phyloP scores from a whole-genome alignment of 352 stramenopile species.

The Phytophthora capsici region DNA sequence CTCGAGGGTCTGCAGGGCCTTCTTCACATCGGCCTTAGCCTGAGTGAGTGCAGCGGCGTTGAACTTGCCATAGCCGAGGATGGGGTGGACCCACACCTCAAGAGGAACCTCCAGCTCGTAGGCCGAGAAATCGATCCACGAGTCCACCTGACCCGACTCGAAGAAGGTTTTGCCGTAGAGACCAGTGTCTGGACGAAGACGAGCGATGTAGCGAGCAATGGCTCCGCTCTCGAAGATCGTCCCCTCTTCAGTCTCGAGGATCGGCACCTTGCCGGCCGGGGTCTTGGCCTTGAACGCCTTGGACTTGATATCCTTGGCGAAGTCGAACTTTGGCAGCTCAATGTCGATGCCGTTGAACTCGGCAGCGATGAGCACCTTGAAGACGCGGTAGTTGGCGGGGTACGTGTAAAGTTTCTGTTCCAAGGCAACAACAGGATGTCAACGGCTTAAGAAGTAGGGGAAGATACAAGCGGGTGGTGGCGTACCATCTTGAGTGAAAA shows the following conservation, averaged over 20 bases:
- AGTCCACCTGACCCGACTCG: constrained; percentile 91
- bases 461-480: neutral
- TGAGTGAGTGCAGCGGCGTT: constrained; percentile 78
- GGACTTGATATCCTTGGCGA: constrained; percentile 62
- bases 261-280: constrained; percentile 87
- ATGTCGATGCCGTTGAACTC: constrained; percentile 93
- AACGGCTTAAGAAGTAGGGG: neutral
- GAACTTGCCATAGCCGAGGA: constrained; percentile 87
- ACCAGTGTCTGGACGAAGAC: constrained; percentile 84
- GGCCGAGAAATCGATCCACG: constrained; percentile 94
- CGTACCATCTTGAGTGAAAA: constrained; percentile 10
- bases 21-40: constrained; percentile 89
- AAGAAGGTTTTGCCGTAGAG: constrained; percentile 92
- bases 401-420: constrained; percentile 89
- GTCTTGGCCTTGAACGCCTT: constrained; percentile 85
- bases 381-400: constrained; percentile 91
- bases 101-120: constrained; percentile 93
- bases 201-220: constrained; percentile 93
- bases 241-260: constrained; percentile 88
- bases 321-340: constrained; percentile 82
- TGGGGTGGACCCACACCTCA: constrained; percentile 89
- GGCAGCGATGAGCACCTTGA: constrained; percentile 95
- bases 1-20: constrained; percentile 88
- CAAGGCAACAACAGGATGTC: neutral
- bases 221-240: constrained; percentile 90